Base-by-base conservation (phyloP, 2,329 filamentous ascomycete genomes). In the Decorospora gaudefroyi region DNA sequence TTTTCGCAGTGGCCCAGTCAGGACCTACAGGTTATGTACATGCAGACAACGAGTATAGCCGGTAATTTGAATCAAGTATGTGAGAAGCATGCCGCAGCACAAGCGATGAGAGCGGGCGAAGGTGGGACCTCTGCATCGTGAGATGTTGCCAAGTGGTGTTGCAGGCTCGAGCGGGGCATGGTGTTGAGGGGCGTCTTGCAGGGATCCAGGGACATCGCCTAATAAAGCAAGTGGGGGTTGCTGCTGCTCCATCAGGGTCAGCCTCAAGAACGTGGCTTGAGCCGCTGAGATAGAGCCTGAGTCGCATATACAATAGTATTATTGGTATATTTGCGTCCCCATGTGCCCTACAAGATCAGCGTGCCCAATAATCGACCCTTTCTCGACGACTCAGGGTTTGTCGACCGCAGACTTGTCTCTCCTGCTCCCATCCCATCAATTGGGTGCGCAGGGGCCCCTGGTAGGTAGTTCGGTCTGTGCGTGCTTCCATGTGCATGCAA, bases 151-250 rank as follows among this genome's bases (percentile, higher is more conserved):
- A 51, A 42, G 44, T 29, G 31, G 27, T 19, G 44, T 38, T 19
- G 46, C 29, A 46, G 29, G 39, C 33, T n/a, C n/a, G 37, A 33
- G 42, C 46, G 47, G 42, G 51, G 43, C 50, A 46, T 66, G 62
- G 62, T 65, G 63, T 65, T 65, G 63, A 57, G 62, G 61, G 62
- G 62, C 51, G 45, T 39, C 34, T 26, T 51, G 51, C 57, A 61
- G 56, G 60, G 59, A 48, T 55, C 42, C 31, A 35, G 33, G 46
- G 42, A 32, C 46, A 35, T 53, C 53, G 53, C 53, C 36, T 41
- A 59, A 62, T 42, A 51, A n/a, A 56, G 63, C 55, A 64, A 60
- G 62, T 64, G 62, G 61, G 61, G 62, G 46, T 44, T 26, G 28
- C 43, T 42, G 41, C 17, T 18, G 26, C 19, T 22, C 29, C 18